phyloP scores from a whole-genome alignment of 306 rosid species.

The Coriaria nepalensis region DNA sequence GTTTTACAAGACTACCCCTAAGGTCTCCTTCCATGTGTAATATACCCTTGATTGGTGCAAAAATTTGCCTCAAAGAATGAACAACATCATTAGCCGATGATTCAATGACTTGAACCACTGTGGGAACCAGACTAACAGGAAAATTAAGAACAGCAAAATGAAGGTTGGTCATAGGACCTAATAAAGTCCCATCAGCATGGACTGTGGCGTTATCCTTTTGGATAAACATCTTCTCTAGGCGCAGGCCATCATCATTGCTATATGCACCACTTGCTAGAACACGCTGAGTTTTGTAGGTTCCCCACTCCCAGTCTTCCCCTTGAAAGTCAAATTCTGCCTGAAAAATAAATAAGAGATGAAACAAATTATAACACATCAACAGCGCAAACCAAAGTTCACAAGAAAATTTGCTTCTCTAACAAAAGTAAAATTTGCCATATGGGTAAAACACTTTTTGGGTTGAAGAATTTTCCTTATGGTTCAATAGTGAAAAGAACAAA shows the following conservation, averaged over 20 bases:
- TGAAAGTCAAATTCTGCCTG: slow-evolving; percentile 89
- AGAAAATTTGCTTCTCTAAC: no score
- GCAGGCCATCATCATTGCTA: slow-evolving; percentile 66
- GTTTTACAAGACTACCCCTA: slow-evolving; percentile 78
- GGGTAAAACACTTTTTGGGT: background rate
- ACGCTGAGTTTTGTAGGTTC: slow-evolving; percentile 74
- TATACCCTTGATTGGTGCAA: slow-evolving; percentile 71
- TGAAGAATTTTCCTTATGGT: no score
- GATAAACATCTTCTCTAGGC: slow-evolving; percentile 54
- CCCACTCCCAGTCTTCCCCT: slow-evolving; percentile 99
- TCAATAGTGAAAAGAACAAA: background rate
- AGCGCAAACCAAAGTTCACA: slow-evolving; percentile 8
- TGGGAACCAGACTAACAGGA: slow-evolving; percentile 82
- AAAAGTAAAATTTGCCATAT: no score
- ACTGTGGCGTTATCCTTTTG: slow-evolving; percentile 87
- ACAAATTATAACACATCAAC: slow-evolving; percentile 16
- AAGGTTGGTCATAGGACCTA: slow-evolving; percentile 77
- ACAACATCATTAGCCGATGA: slow-evolving; percentile 61
- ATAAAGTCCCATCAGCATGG: slow-evolving; percentile 90
- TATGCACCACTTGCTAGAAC: slow-evolving; percentile 74
- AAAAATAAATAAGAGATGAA: slow-evolving; percentile 18
- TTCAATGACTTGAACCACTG: slow-evolving; percentile 63
- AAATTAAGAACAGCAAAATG: slow-evolving; percentile 88
- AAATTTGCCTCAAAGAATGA: slow-evolving; percentile 53
- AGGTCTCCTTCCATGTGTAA: slow-evolving; percentile 99